Conservation (phyloP, 2,329 filamentous ascomycete genomes). For the Colletotrichum graminicola region DNA sequence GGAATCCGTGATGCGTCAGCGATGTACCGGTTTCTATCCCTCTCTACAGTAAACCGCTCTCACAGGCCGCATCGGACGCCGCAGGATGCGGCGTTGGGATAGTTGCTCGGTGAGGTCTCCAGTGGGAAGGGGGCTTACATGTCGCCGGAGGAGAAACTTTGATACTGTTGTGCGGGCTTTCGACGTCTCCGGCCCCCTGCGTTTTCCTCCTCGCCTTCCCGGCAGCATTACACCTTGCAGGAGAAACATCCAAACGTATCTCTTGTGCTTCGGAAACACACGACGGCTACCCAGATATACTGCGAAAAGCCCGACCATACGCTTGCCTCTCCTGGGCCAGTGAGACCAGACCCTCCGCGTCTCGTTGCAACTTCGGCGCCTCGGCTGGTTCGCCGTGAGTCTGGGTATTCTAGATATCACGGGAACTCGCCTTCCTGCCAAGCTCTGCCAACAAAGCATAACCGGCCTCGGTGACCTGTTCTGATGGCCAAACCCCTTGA, state of each 20-base stretch:
- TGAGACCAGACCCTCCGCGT: too few species aligned
- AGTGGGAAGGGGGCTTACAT: background rate
- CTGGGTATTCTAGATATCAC: background rate
- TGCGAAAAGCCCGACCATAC: background rate
- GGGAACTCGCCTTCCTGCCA: background rate
- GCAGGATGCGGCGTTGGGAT: background rate
- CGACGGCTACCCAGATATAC: background rate
- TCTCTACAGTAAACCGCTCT: background rate
- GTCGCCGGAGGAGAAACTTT: background rate
- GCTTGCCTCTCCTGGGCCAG: background rate
- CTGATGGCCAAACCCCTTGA: background rate
- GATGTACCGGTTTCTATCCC: background rate
- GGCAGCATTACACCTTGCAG: background rate
- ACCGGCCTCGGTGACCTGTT: background rate
- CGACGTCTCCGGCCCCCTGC: background rate
- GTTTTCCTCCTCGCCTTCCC: background rate
- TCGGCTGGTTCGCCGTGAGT: too few species aligned
- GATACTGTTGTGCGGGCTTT: background rate
- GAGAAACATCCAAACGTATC: too few species aligned
- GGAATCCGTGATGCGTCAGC: background rate
- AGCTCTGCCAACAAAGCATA: background rate
- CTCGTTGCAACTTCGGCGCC: background rate
- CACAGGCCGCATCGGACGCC: too few species aligned
- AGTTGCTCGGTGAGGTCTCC: background rate
- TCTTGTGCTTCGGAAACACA: background rate